A percentile compares a stretch with the other conserved stretches of the same genome.
Evolutionary conservation across 2,329 filamentous ascomycete species (phyloP).

Genomic region (Macroventuria anomochaeta): DNA sequence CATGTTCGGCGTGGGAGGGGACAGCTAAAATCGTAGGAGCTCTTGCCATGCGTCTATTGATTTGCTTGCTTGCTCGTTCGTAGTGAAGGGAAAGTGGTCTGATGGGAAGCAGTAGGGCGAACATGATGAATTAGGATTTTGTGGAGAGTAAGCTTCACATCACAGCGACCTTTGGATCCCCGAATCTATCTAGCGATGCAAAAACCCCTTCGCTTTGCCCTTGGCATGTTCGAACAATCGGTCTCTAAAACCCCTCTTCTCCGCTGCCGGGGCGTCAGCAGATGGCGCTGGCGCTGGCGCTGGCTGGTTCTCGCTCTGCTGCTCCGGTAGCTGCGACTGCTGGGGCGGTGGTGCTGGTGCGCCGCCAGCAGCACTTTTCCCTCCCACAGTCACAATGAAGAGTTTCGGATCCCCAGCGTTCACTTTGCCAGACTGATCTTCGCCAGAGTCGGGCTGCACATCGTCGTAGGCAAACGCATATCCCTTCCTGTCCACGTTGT

Average conservation of each 20-base stretch:
- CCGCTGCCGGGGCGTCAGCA: background rate
- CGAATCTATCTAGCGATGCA: background rate
- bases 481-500: slow-evolving; percentile 10
- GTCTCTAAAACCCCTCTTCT: slow-evolving; percentile 5
- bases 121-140: too few species aligned
- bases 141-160: too few species aligned
- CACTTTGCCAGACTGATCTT: slow-evolving; percentile 12
- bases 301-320: background rate
- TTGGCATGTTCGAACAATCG: slow-evolving; percentile 3
- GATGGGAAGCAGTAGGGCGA: too few species aligned
- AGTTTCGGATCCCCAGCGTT: slow-evolving; percentile 13
- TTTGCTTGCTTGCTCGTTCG: background rate
- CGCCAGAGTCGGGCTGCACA: slow-evolving; percentile 6
- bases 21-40: too few species aligned
- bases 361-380: slow-evolving; percentile 3
- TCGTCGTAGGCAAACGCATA: slow-evolving; percentile 17
- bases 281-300: background rate
- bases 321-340: background rate
- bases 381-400: slow-evolving; percentile 5
- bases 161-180: too few species aligned
- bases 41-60: too few species aligned
- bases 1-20: too few species aligned
- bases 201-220: slow-evolving; percentile 6
- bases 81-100: too few species aligned
- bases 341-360: background rate